Evolutionary conservation across 192 early-diverging fungal species (phyloP).

Genomic region (Coemansia sp.): DNA sequence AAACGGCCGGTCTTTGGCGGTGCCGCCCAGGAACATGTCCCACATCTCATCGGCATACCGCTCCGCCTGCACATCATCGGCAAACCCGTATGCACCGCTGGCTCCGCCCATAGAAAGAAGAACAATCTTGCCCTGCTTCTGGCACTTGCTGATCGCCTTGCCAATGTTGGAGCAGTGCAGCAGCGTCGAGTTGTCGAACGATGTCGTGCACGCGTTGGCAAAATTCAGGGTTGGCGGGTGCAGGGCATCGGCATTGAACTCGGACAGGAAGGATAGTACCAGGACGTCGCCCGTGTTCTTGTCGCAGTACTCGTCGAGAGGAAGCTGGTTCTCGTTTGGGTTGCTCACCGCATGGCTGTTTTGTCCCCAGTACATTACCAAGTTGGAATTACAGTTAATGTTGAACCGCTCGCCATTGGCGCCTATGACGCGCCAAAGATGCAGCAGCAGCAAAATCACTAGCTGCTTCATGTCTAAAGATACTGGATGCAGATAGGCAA

Average conservation of each 20-base stretch:
- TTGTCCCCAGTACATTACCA: constrained; percentile 57
- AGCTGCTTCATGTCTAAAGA: constrained; percentile 16
- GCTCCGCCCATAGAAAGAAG: constrained; percentile 70
- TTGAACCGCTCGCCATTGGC: constrained; percentile 42
- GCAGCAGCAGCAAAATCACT: constrained; percentile 7
- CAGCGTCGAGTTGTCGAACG: constrained; percentile 54
- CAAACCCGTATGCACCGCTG: constrained; percentile 58
- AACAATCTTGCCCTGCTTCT: constrained; percentile 64
- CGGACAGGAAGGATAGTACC: constrained; percentile 58
- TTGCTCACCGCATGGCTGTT: constrained; percentile 52
- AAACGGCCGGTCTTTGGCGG: constrained; percentile 57
- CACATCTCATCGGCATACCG: constrained; percentile 66
- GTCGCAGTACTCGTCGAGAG: constrained; percentile 57
- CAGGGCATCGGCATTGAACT: constrained; percentile 57
- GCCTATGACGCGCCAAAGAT: constrained; percentile 8
- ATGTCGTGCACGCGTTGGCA: constrained; percentile 57
- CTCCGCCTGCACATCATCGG: constrained; percentile 50
- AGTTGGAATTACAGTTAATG: constrained; percentile 47
- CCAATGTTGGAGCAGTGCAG: constrained; percentile 66
- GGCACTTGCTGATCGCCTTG: constrained; percentile 63
- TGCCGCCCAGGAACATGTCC: constrained; percentile 70
- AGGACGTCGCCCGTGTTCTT: constrained; percentile 48
- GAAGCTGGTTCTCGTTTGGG: constrained; percentile 42
- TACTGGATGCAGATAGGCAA: too few species aligned
- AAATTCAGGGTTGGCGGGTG: constrained; percentile 63